phyloP scores from a whole-genome alignment of 148 eudicot species.

The Hydrangea macrophylla region DNA sequence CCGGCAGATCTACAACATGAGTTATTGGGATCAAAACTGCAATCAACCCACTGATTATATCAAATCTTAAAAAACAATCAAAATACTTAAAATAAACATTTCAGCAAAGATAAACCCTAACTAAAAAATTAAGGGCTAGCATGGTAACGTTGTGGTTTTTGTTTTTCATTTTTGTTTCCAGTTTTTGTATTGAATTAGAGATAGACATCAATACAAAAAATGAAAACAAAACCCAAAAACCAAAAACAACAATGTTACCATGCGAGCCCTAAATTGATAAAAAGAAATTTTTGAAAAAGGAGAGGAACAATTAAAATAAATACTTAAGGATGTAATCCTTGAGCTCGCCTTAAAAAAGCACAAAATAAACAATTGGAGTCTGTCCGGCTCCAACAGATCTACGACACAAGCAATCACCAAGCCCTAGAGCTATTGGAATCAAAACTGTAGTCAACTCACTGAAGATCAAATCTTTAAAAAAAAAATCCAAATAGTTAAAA shows the following conservation, averaged over 20 bases:
- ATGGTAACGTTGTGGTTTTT: too few species aligned
- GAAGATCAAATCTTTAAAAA: background rate
- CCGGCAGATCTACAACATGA: constrained; percentile 4
- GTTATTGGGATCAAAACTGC: background rate
- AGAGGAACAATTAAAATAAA: too few species aligned
- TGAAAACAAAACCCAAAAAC: constrained; percentile 23
- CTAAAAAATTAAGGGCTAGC: too few species aligned
- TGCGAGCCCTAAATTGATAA: background rate
- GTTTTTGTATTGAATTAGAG: too few species aligned
- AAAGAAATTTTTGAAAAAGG: too few species aligned
- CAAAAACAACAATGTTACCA: too few species aligned
- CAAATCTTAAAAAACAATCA: background rate
- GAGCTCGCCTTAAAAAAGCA: background rate
- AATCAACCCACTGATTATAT: background rate
- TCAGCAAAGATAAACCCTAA: too few species aligned
- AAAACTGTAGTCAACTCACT: background rate
- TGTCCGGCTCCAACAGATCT: too few species aligned
- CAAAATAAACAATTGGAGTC: too few species aligned
- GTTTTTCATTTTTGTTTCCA: too few species aligned
- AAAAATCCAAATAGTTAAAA: background rate
- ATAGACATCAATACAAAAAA: constrained; percentile 15
- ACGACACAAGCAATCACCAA: background rate
- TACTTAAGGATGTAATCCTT: too few species aligned
- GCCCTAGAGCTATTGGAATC: constrained; percentile 24
- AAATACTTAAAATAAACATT: constrained; percentile 29